Evolutionary conservation across 2,329 filamentous ascomycete species (phyloP), one percentile per base, ranked within the genome.

Genomic region (Aspergillus fructus): DNA sequence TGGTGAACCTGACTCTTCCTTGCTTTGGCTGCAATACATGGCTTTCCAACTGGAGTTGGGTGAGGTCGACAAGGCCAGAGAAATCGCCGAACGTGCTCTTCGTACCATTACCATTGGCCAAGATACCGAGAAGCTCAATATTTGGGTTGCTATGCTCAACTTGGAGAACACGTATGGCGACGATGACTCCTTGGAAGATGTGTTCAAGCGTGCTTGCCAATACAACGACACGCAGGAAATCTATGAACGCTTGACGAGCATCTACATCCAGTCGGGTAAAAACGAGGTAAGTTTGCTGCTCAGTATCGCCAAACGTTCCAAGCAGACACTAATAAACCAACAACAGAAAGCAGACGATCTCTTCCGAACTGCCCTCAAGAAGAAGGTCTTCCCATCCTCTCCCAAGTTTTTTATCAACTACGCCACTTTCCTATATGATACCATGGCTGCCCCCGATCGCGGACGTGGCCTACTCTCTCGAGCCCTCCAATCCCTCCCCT

Each of bases 1-100:
- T 21, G 91, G 92, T 55, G 90, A 96, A 71, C 92, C 94, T 2
- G 92, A 97, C 76, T 93, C 90, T n/a, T 96, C 93, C 0, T 82
- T 89, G 60, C 83, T 97, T 27, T 99, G 94, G 94, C 90, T 97
- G 54, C 85, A 91, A 64, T 99, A 99, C 78, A 97, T 99, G 91
- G 92, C 93, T n/a, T 96, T 96, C 83, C 91, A 97, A 76, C 88
- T 97, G 74, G 89, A 96, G 71, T 85, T 96, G 52, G 91, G 91
- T 70, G 94, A 99, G 76, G 82, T 96, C 19, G 86, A 88, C 60
- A 94, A 92, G 75, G 93, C 94, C 12, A 87, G 93, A 49, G 89
- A 93, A 63, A 89, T 97, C 58, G 93, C 91, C 2, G 90, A 97
- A 76, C 89, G 94, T 60, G 94, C 94, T 17, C 84, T 97, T 62